phyloP scores from a whole-genome alignment of 2,329 filamentous ascomycete species.

The Colletotrichum acutatum region DNA sequence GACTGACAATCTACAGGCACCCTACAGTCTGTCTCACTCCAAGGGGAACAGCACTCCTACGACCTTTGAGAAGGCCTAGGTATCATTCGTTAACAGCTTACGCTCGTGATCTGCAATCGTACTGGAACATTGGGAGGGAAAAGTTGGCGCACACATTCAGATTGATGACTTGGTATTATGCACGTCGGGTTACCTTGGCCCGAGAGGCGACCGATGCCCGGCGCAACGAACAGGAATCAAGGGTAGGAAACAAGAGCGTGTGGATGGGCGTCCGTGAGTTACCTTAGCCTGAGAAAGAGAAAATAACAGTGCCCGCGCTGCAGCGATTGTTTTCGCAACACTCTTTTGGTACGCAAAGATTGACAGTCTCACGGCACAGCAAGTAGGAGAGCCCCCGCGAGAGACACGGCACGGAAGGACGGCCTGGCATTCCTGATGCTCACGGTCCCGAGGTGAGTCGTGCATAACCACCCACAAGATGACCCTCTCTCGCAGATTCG shows the following conservation, averaged over 20 bases:
- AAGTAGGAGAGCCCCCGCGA: constrained; percentile 13
- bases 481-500: constrained; percentile 14
- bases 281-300: constrained; percentile 27
- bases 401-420: constrained; percentile 31
- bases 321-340: constrained; percentile 9
- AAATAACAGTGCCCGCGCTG: constrained; percentile 23
- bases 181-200: constrained; percentile 12
- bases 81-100: neutral
- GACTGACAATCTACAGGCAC: constrained; percentile 60
- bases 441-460: constrained; percentile 21
- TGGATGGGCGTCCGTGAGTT: constrained; percentile 31
- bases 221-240: neutral
- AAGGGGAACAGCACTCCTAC: constrained; percentile 68
- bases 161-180: constrained; percentile 3
- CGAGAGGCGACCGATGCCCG: constrained; percentile 10
- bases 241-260: neutral
- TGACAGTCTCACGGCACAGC: constrained; percentile 18
- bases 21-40: constrained; percentile 77
- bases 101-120: neutral
- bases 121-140: neutral
- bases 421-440: constrained; percentile 11
- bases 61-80: constrained; percentile 26
- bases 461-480: constrained; percentile 16
- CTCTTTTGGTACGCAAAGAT: constrained; percentile 12
- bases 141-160: neutral